A percentile compares a stretch with the other conserved stretches of the same genome.
phyloP scores from a whole-genome alignment of 306 rosid genomes.

The Citrullus colocynthis region DNA sequence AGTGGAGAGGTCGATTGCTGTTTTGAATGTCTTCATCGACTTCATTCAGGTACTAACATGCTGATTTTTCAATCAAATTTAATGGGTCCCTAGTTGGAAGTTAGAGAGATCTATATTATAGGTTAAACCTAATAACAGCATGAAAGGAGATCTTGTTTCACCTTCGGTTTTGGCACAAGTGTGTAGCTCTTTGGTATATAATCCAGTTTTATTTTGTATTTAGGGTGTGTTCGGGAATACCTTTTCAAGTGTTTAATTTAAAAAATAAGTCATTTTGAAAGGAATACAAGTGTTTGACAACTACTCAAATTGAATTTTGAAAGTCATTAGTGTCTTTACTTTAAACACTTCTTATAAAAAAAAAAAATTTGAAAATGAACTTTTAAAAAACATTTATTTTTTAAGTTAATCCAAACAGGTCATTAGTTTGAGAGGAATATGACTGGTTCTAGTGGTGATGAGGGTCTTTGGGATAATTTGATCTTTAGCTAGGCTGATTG shows the following conservation, averaged over 20 bases:
- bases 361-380: too few species aligned
- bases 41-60: conserved; percentile 55
- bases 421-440: not conserved
- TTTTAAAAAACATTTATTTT: too few species aligned
- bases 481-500: not conserved
- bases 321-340: too few species aligned
- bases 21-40: conserved; percentile 53
- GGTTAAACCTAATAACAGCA: not conserved
- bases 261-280: too few species aligned
- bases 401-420: too few species aligned
- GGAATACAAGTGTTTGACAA: too few species aligned
- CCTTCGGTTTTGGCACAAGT: not conserved
- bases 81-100: not conserved
- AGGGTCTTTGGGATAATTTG: not conserved
- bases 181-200: not conserved
- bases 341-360: too few species aligned
- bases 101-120: not conserved
- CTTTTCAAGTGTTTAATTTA: too few species aligned
- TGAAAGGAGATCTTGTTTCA: not conserved
- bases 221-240: too few species aligned
- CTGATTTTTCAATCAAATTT: not conserved
- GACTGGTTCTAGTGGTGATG: not conserved
- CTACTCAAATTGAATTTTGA: too few species aligned
- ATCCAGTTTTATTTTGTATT: not conserved
- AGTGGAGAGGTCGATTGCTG: conserved; percentile 65